Evolutionary conservation across 2,329 filamentous ascomycete genomes (phyloP).

Genomic region (Fusarium incarnatum): DNA sequence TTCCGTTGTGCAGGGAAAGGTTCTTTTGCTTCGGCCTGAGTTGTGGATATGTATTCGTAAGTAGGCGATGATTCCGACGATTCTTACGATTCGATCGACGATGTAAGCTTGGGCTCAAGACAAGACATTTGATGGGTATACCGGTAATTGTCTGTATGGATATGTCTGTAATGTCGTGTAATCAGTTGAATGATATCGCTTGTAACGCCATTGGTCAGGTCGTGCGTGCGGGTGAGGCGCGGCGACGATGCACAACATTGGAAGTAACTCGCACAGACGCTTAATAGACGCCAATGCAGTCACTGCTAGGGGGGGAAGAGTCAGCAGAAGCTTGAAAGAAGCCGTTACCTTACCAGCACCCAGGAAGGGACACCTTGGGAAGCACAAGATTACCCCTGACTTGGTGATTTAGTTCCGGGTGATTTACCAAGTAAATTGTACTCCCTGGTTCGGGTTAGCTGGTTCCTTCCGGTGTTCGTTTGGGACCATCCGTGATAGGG

Average conservation of each 20-base stretch:
- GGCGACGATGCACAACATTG: constrained; percentile 41
- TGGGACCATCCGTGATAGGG: constrained; percentile 18
- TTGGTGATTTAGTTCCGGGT: constrained; percentile 32
- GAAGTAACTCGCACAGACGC: constrained; percentile 33
- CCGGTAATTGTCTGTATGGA: too few species aligned
- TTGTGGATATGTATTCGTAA: constrained; percentile 22
- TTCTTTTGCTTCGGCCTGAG: constrained; percentile 36
- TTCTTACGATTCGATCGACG: constrained; percentile 21
- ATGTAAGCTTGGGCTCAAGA: constrained; percentile 12
- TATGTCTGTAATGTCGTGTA: not conserved
- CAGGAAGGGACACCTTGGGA: constrained; percentile 7
- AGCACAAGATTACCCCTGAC: constrained; percentile 34
- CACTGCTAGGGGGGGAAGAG: constrained; percentile 7
- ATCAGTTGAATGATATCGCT: not conserved
- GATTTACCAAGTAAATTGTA: constrained; percentile 37
- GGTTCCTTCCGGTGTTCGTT: constrained; percentile 8
- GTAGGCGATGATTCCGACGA: not conserved
- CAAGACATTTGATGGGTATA: not conserved
- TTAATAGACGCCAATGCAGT: constrained; percentile 18
- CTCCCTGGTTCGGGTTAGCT: constrained; percentile 18
- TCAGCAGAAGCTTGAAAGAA: constrained; percentile 33
- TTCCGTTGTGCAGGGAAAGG: constrained; percentile 26
- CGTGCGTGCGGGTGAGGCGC: constrained; percentile 40
- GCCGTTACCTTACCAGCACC: constrained; percentile 21
- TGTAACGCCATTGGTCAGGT: constrained; percentile 23